Conservation (phyloP, 495 filamentous ascomycete genomes). For the Lasiosphaeria hispida region DNA sequence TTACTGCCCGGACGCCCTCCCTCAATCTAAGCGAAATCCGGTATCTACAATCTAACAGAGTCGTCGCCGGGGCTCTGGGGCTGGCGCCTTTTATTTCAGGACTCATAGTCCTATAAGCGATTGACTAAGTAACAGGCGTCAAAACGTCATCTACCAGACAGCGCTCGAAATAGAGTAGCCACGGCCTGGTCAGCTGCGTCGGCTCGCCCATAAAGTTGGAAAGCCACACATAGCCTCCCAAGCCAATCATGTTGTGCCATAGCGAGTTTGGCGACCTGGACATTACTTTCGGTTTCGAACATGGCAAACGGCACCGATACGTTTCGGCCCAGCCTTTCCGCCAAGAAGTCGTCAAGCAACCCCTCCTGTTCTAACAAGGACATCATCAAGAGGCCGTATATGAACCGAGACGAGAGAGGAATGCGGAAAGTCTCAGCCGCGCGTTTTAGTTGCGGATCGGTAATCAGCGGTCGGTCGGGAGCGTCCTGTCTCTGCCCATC, state of each 20-base stretch:
- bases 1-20: too few relatives aligned
- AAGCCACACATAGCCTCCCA: slow-evolving; percentile 2
- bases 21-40: too few relatives aligned
- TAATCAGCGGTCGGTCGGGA: slow-evolving; percentile 1
- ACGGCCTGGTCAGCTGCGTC: slow-evolving; percentile 2
- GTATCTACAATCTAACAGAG: too few relatives aligned
- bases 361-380: slow-evolving; percentile 2
- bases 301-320: slow-evolving; percentile 1
- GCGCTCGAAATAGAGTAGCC: slow-evolving; percentile 3
- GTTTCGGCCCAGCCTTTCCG: slow-evolving; percentile 4
- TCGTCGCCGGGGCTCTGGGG: too few relatives aligned
- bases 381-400: slow-evolving; percentile 4
- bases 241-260: slow-evolving; percentile 4
- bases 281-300: slow-evolving; percentile 3
- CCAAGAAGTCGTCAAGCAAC: slow-evolving; percentile 2
- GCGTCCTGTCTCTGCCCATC: slow-evolving; percentile 3
- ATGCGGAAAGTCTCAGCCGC: slow-evolving; percentile 3
- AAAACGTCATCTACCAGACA: slow-evolving; percentile 4
- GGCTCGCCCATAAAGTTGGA: slow-evolving; percentile 2
- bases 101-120: too few relatives aligned
- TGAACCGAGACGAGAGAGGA: slow-evolving; percentile 2
- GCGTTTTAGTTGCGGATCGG: slow-evolving; percentile 3
- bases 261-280: slow-evolving; percentile 4
- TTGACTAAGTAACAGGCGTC: too few relatives aligned
- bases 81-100: too few relatives aligned